phyloP scores from a whole-genome alignment of 495 filamentous ascomycete genomes.

The Lepraria neglecta region DNA sequence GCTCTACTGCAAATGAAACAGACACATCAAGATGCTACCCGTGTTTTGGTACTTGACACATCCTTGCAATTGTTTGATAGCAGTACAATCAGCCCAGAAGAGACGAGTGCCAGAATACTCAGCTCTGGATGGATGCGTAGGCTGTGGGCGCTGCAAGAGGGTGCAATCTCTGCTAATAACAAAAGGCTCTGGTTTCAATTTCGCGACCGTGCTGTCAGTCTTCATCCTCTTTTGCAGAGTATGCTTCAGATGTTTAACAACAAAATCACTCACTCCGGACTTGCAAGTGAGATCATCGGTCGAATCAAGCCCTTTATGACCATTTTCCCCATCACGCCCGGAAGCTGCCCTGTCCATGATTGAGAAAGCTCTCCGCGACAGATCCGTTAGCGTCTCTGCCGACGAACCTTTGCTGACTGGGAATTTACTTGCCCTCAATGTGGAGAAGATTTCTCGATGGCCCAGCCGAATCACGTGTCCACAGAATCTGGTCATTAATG shows the following conservation, averaged over 20 bases:
- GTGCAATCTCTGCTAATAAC: slow-evolving; percentile 5
- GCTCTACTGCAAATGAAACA: slow-evolving; percentile 13
- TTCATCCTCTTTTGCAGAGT: background rate
- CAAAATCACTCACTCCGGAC: background rate
- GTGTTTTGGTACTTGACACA: slow-evolving; percentile 21
- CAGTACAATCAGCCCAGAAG: background rate
- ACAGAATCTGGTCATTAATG: slow-evolving; percentile 18
- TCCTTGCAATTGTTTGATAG: slow-evolving; percentile 6
- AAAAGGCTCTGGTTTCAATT: slow-evolving; percentile 14
- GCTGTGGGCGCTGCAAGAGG: slow-evolving; percentile 23
- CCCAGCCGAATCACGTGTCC: slow-evolving; percentile 3
- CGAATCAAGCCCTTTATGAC: background rate
- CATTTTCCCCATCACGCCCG: background rate
- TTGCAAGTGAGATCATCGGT: background rate
- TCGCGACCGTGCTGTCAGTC: slow-evolving; percentile 3
- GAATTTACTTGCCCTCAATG: slow-evolving; percentile 7
- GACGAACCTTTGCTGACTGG: slow-evolving; percentile 11
- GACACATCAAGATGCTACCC: slow-evolving; percentile 12
- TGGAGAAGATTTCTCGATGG: slow-evolving; percentile 8
- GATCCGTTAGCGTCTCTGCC: slow-evolving; percentile 13
- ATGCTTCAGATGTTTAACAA: background rate
- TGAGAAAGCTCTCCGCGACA: slow-evolving; percentile 5
- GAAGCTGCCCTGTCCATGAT: slow-evolving; percentile 3
- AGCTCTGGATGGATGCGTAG: slow-evolving; percentile 15
- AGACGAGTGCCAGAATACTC: slow-evolving; percentile 12